These are phyloP conservation scores for Dacryopinax primogenitus DNA, from an alignment of 768 basidiomycete species.

Conservation along the genomic window DNA sequence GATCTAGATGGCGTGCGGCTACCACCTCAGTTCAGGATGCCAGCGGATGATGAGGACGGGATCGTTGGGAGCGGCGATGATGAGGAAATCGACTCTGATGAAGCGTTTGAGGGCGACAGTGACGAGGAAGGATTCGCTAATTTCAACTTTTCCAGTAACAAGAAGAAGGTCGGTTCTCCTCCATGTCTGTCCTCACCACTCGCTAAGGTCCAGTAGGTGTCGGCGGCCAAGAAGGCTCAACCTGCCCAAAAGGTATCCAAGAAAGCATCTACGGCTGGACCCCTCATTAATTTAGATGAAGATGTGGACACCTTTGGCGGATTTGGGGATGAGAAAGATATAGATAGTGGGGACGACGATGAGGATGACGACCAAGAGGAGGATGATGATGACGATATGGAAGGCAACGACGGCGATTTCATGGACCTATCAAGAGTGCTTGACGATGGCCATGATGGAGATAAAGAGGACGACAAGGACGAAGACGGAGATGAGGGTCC, in stretches of 20 bases:
- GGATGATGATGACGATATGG: conserved; percentile 35
- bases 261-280: background rate
- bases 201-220: background rate
- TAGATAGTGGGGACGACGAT: no score
- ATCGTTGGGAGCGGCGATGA: conserved; percentile 48
- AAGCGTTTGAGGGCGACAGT: conserved; percentile 60
- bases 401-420: conserved; percentile 34
- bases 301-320: conserved; percentile 23
- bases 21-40: conserved; percentile 27
- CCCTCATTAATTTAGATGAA: conserved; percentile 21
- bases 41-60: conserved; percentile 22
- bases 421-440: background rate
- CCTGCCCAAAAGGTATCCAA: background rate
- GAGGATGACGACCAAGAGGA: conserved; percentile 35
- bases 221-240: background rate
- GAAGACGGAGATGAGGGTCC: conserved; percentile 9
- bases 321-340: conserved; percentile 27
- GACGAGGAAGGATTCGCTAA: conserved; percentile 69
- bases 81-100: conserved; percentile 76
- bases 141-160: conserved; percentile 35
- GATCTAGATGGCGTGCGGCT: conserved; percentile 18
- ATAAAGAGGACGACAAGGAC: conserved; percentile 23
- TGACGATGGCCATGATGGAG: conserved; percentile 27
- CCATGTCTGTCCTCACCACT: background rate
- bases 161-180: conserved; percentile 9